These are phyloP conservation scores for Aspergillus fumigatus DNA, from an alignment of 2,329 filamentous ascomycete genomes.

Conservation along the genomic window DNA sequence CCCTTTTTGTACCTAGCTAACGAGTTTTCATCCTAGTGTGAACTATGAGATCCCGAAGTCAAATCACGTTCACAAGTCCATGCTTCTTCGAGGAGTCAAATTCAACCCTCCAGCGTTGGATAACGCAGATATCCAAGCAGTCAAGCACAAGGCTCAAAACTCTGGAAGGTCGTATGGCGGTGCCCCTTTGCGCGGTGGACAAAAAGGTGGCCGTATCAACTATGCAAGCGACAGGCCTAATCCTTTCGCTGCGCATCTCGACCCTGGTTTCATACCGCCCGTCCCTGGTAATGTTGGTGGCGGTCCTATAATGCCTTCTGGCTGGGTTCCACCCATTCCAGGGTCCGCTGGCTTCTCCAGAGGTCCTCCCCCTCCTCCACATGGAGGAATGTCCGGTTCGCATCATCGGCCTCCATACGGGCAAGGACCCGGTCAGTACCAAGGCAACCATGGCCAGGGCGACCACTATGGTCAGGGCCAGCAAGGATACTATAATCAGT, in stretches of 20 bases:
- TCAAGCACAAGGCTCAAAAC: slow-evolving; percentile 61
- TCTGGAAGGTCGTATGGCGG: slow-evolving; percentile 68
- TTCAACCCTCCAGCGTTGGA: slow-evolving; percentile 69
- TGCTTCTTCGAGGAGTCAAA: slow-evolving; percentile 81
- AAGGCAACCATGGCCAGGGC: slow-evolving; percentile 14
- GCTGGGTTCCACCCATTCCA: slow-evolving; percentile 30
- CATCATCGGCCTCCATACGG: slow-evolving; percentile 19
- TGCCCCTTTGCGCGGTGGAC: slow-evolving; percentile 52
- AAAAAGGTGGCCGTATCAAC: slow-evolving; percentile 50
- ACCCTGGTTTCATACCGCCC: slow-evolving; percentile 36
- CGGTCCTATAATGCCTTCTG: slow-evolving; percentile 29
- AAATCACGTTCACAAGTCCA: slow-evolving; percentile 78
- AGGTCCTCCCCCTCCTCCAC: slow-evolving; percentile 38
- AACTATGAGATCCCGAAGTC: slow-evolving; percentile 76
- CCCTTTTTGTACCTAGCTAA: background rate
- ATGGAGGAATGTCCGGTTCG: slow-evolving; percentile 27
- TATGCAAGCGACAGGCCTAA: slow-evolving; percentile 46
- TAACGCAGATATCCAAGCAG: slow-evolving; percentile 67
- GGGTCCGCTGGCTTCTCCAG: slow-evolving; percentile 29
- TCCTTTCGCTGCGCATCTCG: slow-evolving; percentile 45
- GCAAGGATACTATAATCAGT: slow-evolving; percentile 17
- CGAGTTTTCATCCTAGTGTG: slow-evolving; percentile 54
- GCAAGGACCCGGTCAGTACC: slow-evolving; percentile 17
- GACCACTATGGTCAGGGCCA: slow-evolving; percentile 25
- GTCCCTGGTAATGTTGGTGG: slow-evolving; percentile 24